Evolutionary conservation across 805 yeast species (phyloP), one percentile per base, ranked within the genome.

Genomic region (Myxozyma nipponensis): DNA sequence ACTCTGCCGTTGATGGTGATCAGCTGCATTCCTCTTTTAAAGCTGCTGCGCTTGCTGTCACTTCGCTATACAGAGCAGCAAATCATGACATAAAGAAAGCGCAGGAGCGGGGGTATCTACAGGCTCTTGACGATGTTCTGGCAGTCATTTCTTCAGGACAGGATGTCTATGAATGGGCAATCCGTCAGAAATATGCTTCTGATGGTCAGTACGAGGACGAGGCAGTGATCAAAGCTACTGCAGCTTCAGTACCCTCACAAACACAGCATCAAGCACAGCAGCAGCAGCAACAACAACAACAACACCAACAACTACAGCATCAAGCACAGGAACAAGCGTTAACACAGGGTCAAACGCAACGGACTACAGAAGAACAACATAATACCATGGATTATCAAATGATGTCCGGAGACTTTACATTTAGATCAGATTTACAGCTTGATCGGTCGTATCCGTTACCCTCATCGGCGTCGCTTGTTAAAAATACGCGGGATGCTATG

Each of bases 41-140:
- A 64, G 74, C 73, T 48, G 89, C 89, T 4, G 89, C 89, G 24
- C 77, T 82, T 48, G 76, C 85, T 4, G 85, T 83, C 24, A 83
- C 89, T 15, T 76, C 82, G 13, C 69, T 84, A 25, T 84, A 84
- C 58, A 67, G 86, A 43, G 65, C 82, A 3, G 77, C 86, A 6
- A 80, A 77, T 54, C 74, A 76, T 43, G 73, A 80, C 43, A 75
- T 70, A 39, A 65, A 76, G 3, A 58, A 79, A 23, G 62, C 76
- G 7, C 73, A 72, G 44, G 73, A 76, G 44, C 75, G 74, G 49
- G 90, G 90, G 0, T 83, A 83, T 59, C 61, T 81, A 39, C 78
- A 77, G 28, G 81, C 86, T 58, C 54, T 83, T 2, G 77, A 81
- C 52, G 88, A 83, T 54, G 56, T 83, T 22, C 59, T 78, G 5